Conservation (phyloP, 371 early-diverging fungal species). For the Smittium culicis region DNA sequence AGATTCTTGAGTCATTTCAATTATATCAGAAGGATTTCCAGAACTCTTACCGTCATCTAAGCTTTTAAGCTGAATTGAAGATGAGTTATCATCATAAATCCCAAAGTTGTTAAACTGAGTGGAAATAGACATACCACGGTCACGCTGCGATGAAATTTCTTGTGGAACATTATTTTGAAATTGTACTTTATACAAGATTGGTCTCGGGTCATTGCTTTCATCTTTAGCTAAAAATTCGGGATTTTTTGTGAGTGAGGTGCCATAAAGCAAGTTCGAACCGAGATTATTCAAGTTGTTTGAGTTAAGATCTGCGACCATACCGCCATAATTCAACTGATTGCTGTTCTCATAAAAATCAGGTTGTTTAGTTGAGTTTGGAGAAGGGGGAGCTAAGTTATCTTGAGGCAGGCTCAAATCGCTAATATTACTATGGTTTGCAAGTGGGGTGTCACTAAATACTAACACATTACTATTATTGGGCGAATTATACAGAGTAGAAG, state of each 20-base stretch:
- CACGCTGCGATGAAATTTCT: not conserved
- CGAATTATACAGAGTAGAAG: constrained; percentile 9
- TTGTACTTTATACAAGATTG: not conserved
- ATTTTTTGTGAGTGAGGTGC: not conserved
- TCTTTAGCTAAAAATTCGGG: not conserved
- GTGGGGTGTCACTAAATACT: not conserved
- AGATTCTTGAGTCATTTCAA: not conserved
- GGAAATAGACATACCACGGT: not conserved
- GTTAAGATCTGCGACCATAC: not conserved
- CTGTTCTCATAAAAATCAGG: too few relatives aligned
- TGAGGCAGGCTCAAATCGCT: not conserved
- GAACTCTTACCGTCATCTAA: not conserved
- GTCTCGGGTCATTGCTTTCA: not conserved
- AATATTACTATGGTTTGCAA: not conserved
- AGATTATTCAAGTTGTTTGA: not conserved
- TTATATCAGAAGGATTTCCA: not conserved
- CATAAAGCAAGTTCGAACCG: not conserved
- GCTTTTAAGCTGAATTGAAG: not conserved
- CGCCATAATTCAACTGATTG: not conserved
- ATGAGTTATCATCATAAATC: not conserved
- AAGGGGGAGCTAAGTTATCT: not conserved
- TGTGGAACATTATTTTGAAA: not conserved
- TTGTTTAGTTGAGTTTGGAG: not conserved
- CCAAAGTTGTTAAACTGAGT: not conserved
- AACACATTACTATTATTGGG: not conserved